phyloP scores from a whole-genome alignment of 2,329 filamentous ascomycete species.

The Aspergillus aculeatus region DNA sequence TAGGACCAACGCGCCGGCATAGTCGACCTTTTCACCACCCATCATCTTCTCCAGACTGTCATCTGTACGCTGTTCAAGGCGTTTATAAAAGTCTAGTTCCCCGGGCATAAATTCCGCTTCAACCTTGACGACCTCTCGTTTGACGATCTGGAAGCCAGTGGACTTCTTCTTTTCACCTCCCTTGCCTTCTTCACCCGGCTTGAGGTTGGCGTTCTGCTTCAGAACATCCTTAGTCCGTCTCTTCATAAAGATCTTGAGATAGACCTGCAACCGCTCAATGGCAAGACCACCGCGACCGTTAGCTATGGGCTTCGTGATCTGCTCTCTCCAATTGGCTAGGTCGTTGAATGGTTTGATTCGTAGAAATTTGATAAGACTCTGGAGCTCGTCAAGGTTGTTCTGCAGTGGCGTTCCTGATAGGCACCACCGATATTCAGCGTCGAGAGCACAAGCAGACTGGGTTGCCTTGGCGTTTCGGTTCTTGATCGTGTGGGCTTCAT shows the following conservation, averaged over 20 bases:
- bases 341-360: constrained; percentile 90
- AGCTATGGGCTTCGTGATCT: constrained; percentile 87
- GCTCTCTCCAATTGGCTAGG: constrained; percentile 80
- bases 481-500: constrained; percentile 98
- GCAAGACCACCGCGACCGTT: constrained; percentile 85
- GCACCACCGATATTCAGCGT: constrained; percentile 91
- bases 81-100: constrained; percentile 82
- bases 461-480: constrained; percentile 95
- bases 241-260: constrained; percentile 95
- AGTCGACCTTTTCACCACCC: constrained; percentile 74
- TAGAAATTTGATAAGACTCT: constrained; percentile 89
- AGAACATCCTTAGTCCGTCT: constrained; percentile 97
- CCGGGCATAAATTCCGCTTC: constrained; percentile 73
- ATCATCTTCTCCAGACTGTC: constrained; percentile 87
- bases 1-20: constrained; percentile 88
- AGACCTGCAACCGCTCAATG: constrained; percentile 78
- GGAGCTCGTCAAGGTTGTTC: constrained; percentile 94
- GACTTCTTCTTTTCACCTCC: constrained; percentile 50
- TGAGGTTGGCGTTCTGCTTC: constrained; percentile 78
- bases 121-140: constrained; percentile 81
- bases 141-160: constrained; percentile 82
- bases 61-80: constrained; percentile 80
- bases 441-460: constrained; percentile 82
- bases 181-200: constrained; percentile 62
- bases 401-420: constrained; percentile 96